Base-by-base conservation (phyloP, 1,139 yeast genomes). In the Torulaspora globosa region DNA sequence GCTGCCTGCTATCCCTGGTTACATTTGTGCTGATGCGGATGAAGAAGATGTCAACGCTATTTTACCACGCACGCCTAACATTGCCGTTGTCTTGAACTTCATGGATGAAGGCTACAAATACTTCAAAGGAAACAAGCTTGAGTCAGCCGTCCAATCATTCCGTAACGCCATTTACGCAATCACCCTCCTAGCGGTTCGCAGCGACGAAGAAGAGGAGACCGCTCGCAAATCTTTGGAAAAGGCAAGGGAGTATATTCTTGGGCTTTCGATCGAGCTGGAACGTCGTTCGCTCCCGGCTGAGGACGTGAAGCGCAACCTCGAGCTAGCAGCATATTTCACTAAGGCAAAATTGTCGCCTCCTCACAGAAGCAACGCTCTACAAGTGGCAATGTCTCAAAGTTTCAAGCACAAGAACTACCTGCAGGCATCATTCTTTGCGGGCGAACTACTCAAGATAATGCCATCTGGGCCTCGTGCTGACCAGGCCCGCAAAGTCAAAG, bases 321-420 rank as follows among this genome's bases (percentile, higher is more conserved):
- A 92, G 67, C 74, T 94, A 57, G 97, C 97, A 5, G 95, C 97
- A 0, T 92, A 90, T 69, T 94, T 94, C 72, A 88, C 98, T 14
- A 80, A 80, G 63, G 83, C 90, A 33, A 79, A 83, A 56, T 77
- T 94, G 57, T 89, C 86, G 57, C 82, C 86, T 38, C 82, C 84
- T 5, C 98, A 94, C 67, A 80, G 82, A 52, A 78, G 84, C 45
- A 84, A 89, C 62, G 97, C 98, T 9, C 75, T 89, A 59, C 94
- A 88, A 66, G 96, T 89, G 50, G 98, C 99, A 33, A 86, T 92
- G 95, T 80, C 86, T 42, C 95, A 87, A 70, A 80, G 94, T 30
- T 88, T 86, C 75, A 86, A 85, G 63, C 75, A 84, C 65, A 89
- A 89, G 68, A 92, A 94, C 69, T 90, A 70, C 69, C 84, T 90